Conservation (phyloP, 1,139 yeast genomes). For the Diutina neorugosa region DNA sequence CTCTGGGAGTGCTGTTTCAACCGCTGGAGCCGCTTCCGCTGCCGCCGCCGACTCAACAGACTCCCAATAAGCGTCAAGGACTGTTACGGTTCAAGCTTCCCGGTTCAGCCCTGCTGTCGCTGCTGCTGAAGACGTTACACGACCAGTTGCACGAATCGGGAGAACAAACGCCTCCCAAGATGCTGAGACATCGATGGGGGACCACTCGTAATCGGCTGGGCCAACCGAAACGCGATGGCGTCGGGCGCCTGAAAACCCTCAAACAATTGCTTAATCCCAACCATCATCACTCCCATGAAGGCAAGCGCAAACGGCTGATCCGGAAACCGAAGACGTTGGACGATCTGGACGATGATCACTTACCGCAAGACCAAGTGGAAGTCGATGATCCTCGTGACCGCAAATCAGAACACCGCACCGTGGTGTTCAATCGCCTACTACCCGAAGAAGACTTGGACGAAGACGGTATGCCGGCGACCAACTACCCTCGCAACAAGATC, state of each 20-base stretch:
- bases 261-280: slow-evolving; percentile 10
- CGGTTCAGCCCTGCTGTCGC: background rate
- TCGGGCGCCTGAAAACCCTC: slow-evolving; percentile 36
- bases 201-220: slow-evolving; percentile 73
- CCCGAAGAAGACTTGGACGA: background rate
- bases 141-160: background rate
- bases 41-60: background rate
- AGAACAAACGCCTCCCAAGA: slow-evolving; percentile 9
- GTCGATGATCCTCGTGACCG: slow-evolving; percentile 2
- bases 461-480: slow-evolving; percentile 18
- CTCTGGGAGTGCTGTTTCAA: background rate
- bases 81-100: slow-evolving; percentile 1
- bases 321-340: slow-evolving; percentile 1
- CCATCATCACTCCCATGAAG: slow-evolving; percentile 2
- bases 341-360: background rate
- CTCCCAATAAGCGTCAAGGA: background rate
- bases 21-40: background rate
- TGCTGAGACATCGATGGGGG: slow-evolving; percentile 84
- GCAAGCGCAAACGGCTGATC: background rate
- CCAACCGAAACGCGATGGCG: slow-evolving; percentile 37
- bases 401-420: slow-evolving; percentile 1
- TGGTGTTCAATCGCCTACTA: background rate
- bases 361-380: background rate
- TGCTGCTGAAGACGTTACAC: slow-evolving; percentile 3
- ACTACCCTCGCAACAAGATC: slow-evolving; percentile 42